A percentile compares a stretch with the other conserved stretches of the same genome.
These are phyloP conservation scores for Typha latifolia DNA, from an alignment of 176 grass and related monocot genomes.

Conservation along the genomic window DNA sequence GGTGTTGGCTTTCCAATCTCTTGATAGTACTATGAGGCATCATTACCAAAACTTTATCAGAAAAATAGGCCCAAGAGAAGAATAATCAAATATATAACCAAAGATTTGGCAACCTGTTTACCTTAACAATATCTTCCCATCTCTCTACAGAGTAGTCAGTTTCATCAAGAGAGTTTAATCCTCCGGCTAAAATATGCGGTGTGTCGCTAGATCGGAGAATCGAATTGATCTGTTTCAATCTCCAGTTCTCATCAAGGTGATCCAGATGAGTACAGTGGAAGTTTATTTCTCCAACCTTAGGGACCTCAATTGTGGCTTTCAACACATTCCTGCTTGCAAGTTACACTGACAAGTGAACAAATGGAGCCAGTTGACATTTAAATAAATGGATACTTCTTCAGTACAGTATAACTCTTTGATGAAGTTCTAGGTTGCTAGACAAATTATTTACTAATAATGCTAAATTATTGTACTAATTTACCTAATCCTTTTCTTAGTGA, in stretches of 20 bases:
- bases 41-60: background rate
- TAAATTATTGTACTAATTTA: too few species aligned
- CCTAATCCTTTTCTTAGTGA: too few species aligned
- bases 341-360: background rate
- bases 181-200: conserved; percentile 78
- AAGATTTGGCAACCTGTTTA: conserved; percentile 2
- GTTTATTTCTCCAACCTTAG: conserved; percentile 61
- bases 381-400: too few species aligned
- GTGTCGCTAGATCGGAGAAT: conserved; percentile 56
- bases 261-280: conserved; percentile 98
- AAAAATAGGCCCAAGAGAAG: background rate
- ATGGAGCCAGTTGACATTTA: background rate
- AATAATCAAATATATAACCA: background rate
- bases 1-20: conserved; percentile 95
- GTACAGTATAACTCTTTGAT: too few species aligned
- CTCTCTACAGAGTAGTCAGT: conserved; percentile 82
- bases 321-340: conserved; percentile 66
- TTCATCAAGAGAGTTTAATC: conserved; percentile 82
- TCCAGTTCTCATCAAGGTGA: conserved; percentile 89
- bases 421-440: too few species aligned
- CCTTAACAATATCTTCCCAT: conserved; percentile 93
- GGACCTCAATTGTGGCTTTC: conserved; percentile 84
- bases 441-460: too few species aligned
- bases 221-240: conserved; percentile 83
- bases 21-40: conserved; percentile 60